Evolutionary conservation across 2,329 filamentous ascomycete genomes (phyloP).

Genomic region (Daldinia sp.): DNA sequence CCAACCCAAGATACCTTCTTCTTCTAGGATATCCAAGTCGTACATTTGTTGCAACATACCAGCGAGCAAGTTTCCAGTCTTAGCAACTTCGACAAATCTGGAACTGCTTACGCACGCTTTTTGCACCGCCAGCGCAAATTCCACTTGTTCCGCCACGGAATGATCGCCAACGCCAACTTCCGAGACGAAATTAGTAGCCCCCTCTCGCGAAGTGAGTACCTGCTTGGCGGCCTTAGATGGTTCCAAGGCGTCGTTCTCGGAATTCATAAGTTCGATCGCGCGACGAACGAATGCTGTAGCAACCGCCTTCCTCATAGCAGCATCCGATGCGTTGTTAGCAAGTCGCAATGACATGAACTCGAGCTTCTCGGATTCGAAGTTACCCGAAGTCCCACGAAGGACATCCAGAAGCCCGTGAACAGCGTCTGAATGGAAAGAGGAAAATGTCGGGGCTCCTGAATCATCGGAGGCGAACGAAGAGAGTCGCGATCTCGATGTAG

Average conservation of each 20-base stretch:
- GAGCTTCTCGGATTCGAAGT: slow-evolving; percentile 83
- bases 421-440: slow-evolving; percentile 84
- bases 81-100: slow-evolving; percentile 62
- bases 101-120: slow-evolving; percentile 74
- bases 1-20: slow-evolving; percentile 89
- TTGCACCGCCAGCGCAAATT: slow-evolving; percentile 84
- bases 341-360: slow-evolving; percentile 95
- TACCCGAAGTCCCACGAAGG: slow-evolving; percentile 75
- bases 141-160: slow-evolving; percentile 78
- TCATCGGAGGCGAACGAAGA: slow-evolving; percentile 78
- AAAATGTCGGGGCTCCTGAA: slow-evolving; percentile 65
- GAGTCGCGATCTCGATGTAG: slow-evolving; percentile 71
- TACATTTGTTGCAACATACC: slow-evolving; percentile 86
- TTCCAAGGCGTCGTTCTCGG: slow-evolving; percentile 57
- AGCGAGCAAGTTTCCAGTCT: slow-evolving; percentile 71
- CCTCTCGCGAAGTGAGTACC: slow-evolving; percentile 63
- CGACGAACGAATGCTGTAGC: slow-evolving; percentile 85
- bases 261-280: slow-evolving; percentile 71
- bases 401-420: slow-evolving; percentile 87
- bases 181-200: slow-evolving; percentile 63
- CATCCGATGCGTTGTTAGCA: slow-evolving; percentile 87
- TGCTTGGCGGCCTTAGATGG: slow-evolving; percentile 70
- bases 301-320: slow-evolving; percentile 86
- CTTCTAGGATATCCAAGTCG: slow-evolving; percentile 82
- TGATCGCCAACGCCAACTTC: slow-evolving; percentile 71